Conservation (phyloP, 176 grass and related monocot genomes). For the Bromus sterilis region DNA sequence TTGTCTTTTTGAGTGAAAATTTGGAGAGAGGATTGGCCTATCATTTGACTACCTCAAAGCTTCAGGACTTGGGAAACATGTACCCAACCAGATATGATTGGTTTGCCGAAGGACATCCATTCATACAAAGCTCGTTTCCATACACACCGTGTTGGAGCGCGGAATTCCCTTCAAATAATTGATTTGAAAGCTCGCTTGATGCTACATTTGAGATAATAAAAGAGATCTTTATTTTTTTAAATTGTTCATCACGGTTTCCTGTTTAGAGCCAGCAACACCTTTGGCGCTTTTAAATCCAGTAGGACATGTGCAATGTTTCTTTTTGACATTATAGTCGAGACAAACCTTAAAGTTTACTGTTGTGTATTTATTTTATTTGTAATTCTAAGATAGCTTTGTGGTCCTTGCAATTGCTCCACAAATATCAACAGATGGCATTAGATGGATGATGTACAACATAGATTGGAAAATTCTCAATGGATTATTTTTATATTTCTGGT, state of each 20-base stretch:
- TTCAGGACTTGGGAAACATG: not conserved
- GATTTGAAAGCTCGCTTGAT: not conserved
- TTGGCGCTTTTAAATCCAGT: not conserved
- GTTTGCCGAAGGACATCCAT: not conserved
- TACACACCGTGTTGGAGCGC: not conserved
- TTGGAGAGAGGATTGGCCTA: not conserved
- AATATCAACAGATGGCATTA: not conserved
- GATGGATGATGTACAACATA: not conserved
- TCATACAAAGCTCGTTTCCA: not conserved
- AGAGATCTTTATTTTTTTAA: too few relatives aligned
- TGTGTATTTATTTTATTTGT: not conserved
- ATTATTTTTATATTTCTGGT: too few relatives aligned
- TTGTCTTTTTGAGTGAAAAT: not conserved
- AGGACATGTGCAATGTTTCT: not conserved
- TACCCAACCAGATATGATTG: not conserved
- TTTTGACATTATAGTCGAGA: not conserved
- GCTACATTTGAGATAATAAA: too few relatives aligned
- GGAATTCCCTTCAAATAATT: too few relatives aligned
- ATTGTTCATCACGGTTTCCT: not conserved
- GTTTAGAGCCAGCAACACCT: not conserved
- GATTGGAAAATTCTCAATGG: too few relatives aligned
- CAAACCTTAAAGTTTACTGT: not conserved
- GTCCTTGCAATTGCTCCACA: not conserved
- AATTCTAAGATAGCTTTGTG: not conserved
- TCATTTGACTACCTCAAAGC: not conserved